Base-by-base conservation (phyloP, 805 yeast genomes). In the Yarrowia phangngaensis region DNA sequence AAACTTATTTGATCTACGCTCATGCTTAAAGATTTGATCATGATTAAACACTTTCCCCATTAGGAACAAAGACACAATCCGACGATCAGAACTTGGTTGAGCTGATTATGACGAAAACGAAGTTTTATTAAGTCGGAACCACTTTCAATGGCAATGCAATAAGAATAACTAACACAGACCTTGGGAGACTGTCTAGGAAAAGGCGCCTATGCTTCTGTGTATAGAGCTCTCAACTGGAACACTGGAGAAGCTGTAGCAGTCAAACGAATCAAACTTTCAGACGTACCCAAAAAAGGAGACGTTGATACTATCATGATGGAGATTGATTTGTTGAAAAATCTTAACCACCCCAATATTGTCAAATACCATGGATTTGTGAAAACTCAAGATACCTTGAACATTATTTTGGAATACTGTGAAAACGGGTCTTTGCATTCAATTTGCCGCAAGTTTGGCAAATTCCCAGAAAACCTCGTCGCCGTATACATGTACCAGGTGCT, bases 121-220 rank as follows among this genome's bases (percentile, higher is more conserved):
- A n/a, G n/a, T n/a, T n/a, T n/a, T n/a, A n/a, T n/a, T n/a, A n/a
- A n/a, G n/a, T n/a, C n/a, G n/a, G n/a, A n/a, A n/a, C n/a, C n/a
- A n/a, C n/a, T n/a, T n/a, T n/a, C n/a, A n/a, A n/a, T n/a, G n/a
- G n/a, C n/a, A n/a, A n/a, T n/a, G n/a, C n/a, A n/a, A n/a, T n/a
- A n/a, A n/a, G n/a, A n/a, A n/a, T n/a, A 11, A 26, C 43, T 38
- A 38, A 38, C 45, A 16, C 48, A 66, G 56, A 57, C 67, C 2
- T 54, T 70, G 13, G 73, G 73, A 38, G 82, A 79, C 38, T 73
- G 82, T 27, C 70, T 92, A 2, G 98, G 97, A 3, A 76, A 76
- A 52, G 98, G 98, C 2, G 97, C 97, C 0, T 88, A 79, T 62
- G 97, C 97, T 1, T 76, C 77, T 29, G 97, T 90, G 4, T 88